A percentile compares a stretch with the other conserved stretches of the same genome.
Evolutionary conservation across 2,329 filamentous ascomycete genomes (phyloP).

Genomic region (Sporothrix variecibatus): DNA sequence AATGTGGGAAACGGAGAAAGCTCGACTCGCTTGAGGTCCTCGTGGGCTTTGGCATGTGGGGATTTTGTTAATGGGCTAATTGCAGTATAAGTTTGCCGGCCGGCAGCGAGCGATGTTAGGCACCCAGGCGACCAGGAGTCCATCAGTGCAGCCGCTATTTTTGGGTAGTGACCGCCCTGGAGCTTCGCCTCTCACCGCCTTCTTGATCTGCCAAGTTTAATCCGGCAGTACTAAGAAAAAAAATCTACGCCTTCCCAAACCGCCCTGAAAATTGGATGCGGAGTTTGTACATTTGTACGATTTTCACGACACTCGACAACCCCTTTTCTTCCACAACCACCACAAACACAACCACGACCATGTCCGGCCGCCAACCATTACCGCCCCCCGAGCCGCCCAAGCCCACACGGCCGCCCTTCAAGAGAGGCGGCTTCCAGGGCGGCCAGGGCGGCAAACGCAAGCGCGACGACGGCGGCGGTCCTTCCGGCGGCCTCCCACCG

Average conservation of each 20-base stretch:
- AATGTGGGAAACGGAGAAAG: neutral
- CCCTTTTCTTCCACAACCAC: neutral
- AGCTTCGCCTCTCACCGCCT: constrained; percentile 17
- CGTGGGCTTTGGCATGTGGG: neutral
- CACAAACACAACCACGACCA: neutral
- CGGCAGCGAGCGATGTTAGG: neutral
- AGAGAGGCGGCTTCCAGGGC: constrained; percentile 15
- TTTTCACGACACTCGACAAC: neutral
- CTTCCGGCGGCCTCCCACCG: neutral
- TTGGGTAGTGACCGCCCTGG: constrained; percentile 6
- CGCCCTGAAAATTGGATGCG: neutral
- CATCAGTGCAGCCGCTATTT: neutral
- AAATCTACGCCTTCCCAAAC: constrained; percentile 1
- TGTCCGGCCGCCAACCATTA: constrained; percentile 24
- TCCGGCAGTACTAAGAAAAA: constrained; percentile 22
- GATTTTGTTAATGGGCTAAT: neutral
- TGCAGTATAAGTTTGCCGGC: neutral
- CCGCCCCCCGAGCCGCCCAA: constrained; percentile 22
- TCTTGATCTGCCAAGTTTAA: neutral
- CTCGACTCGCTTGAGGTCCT: neutral
- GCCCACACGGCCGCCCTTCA: constrained; percentile 20
- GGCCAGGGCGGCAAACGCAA: constrained; percentile 23
- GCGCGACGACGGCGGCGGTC: constrained; percentile 21
- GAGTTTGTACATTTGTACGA: neutral
- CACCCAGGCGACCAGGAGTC: neutral